phyloP scores from a whole-genome alignment of 2,329 filamentous ascomycete species.

The Blumeriella jaapii region DNA sequence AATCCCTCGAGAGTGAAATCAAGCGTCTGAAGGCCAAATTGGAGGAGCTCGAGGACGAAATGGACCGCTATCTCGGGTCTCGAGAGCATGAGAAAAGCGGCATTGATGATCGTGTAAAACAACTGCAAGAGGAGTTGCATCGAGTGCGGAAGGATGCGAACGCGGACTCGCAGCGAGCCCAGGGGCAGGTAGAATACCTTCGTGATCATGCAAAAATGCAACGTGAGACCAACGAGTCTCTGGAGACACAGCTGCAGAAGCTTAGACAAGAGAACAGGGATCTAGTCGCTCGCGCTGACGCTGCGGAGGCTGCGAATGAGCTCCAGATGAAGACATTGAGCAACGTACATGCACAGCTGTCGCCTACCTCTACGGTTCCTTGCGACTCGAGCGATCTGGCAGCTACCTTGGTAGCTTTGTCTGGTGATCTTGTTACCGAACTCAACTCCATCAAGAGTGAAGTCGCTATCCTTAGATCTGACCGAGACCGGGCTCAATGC shows the following conservation, averaged over 20 bases:
- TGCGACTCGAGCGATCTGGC: conserved; percentile 45
- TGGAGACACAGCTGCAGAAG: conserved; percentile 45
- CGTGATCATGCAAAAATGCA: conserved; percentile 49
- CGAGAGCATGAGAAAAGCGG: conserved; percentile 69
- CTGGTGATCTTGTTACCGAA: conserved; percentile 48
- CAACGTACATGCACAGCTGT: conserved; percentile 47
- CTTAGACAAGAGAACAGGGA: conserved; percentile 43
- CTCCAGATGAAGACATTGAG: conserved; percentile 43
- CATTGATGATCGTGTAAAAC: conserved; percentile 55
- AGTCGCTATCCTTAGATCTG: conserved; percentile 45
- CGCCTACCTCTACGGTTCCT: conserved; percentile 40
- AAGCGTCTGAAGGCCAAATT: conserved; percentile 62
- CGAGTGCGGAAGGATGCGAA: conserved; percentile 44
- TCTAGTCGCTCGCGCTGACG: conserved; percentile 38
- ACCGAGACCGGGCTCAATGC: conserved; percentile 48
- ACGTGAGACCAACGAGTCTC: conserved; percentile 45
- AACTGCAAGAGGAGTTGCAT: conserved; percentile 61
- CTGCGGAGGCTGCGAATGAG: conserved; percentile 39
- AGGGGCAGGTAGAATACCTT: conserved; percentile 51
- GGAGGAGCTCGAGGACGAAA: conserved; percentile 85
- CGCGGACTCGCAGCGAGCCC: conserved; percentile 45
- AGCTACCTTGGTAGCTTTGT: conserved; percentile 46
- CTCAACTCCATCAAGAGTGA: conserved; percentile 48
- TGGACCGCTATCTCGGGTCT: conserved; percentile 73
- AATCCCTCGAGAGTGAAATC: conserved; percentile 71